Conservation (phyloP, 345 rosid genomes). For the Bruguiera parviflora region DNA sequence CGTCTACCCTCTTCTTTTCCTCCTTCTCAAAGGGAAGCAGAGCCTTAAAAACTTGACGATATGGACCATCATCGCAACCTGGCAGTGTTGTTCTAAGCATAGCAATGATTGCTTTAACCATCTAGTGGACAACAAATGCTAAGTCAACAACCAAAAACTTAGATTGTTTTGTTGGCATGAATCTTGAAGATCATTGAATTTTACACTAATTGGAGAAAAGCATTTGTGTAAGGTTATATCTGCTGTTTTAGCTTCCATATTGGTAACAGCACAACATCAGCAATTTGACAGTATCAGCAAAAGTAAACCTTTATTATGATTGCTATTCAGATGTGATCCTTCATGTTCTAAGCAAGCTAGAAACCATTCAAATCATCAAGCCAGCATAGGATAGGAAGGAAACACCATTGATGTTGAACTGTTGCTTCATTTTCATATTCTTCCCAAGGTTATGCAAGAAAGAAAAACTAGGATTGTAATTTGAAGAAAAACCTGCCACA, state of each 20-base stretch:
- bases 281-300: background rate
- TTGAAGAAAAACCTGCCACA: background rate
- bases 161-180: background rate
- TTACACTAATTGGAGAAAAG: background rate
- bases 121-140: conserved; percentile 38
- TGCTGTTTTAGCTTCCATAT: background rate
- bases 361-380: background rate
- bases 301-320: background rate
- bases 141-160: conserved; percentile 3
- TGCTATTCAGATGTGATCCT: background rate
- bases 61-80: conserved; percentile 73
- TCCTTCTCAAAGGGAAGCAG: conserved; percentile 81
- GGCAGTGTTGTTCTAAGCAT: conserved; percentile 78
- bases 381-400: background rate
- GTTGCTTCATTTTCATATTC: background rate
- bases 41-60: conserved; percentile 84
- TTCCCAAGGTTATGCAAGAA: background rate
- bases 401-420: background rate
- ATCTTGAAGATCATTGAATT: background rate
- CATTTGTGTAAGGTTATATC: background rate
- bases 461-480: background rate
- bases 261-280: no score
- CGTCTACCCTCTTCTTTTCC: conserved; percentile 68
- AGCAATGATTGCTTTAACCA: conserved; percentile 66
- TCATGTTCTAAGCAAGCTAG: background rate